phyloP scores from a whole-genome alignment of 352 stramenopile species.

The Aphanomyces euteiches region DNA sequence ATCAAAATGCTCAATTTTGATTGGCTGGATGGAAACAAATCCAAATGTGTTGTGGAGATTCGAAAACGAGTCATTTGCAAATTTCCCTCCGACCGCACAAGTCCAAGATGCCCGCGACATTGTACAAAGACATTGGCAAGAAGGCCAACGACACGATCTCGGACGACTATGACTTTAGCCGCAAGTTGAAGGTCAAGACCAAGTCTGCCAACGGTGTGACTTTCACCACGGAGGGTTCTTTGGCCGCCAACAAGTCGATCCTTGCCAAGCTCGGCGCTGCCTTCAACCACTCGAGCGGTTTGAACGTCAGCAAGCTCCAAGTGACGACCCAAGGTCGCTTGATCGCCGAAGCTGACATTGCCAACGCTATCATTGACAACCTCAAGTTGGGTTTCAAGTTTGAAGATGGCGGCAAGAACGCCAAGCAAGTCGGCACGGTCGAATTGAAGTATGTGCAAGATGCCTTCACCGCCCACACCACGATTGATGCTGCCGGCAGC shows the following conservation, averaged over 20 bases:
- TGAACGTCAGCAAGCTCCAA: slow-evolving; percentile 82
- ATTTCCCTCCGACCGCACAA: slow-evolving; percentile 15
- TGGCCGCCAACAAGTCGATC: slow-evolving; percentile 80
- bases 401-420: slow-evolving; percentile 80
- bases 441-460: slow-evolving; percentile 75
- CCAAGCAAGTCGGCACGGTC: slow-evolving; percentile 52
- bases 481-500: slow-evolving; percentile 63
- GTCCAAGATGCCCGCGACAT: slow-evolving; percentile 30
- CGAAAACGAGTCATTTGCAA: slow-evolving; percentile 18
- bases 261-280: slow-evolving; percentile 72
- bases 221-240: slow-evolving; percentile 82
- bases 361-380: slow-evolving; percentile 69
- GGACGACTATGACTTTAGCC: slow-evolving; percentile 87
- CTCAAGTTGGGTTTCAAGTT: slow-evolving; percentile 83
- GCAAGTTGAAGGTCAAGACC: slow-evolving; percentile 90
- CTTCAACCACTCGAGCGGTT: slow-evolving; percentile 47
- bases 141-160: slow-evolving; percentile 79
- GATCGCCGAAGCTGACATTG: slow-evolving; percentile 72
- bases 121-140: slow-evolving; percentile 86
- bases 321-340: slow-evolving; percentile 75
- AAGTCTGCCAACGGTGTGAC: slow-evolving; percentile 79
- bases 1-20: too few relatives aligned
- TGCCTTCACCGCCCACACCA: slow-evolving; percentile 64
- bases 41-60: neutral
- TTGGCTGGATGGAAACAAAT: too few relatives aligned